These are phyloP conservation scores for Daldinia decipiens DNA, from an alignment of 495 filamentous ascomycete species.

Conservation along the genomic window DNA sequence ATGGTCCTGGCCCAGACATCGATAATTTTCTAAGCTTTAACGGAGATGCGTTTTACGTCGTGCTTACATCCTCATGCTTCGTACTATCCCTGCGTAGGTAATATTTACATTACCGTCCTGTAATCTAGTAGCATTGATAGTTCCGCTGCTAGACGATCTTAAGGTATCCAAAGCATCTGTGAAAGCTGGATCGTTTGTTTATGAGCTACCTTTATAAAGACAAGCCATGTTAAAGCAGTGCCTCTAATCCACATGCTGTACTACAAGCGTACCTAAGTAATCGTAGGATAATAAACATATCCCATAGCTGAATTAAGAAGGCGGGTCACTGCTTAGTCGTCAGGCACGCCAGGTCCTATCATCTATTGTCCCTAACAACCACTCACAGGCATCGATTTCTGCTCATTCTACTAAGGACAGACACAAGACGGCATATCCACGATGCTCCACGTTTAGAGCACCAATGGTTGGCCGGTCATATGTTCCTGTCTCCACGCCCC, in stretches of 20 bases:
- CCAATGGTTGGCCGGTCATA: neutral
- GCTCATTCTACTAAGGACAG: neutral
- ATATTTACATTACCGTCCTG: neutral
- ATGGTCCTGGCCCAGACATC: too few species aligned
- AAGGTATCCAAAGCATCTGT: neutral
- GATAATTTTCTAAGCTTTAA: neutral
- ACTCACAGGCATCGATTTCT: neutral
- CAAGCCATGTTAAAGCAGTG: neutral
- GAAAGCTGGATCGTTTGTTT: neutral
- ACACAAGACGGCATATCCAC: neutral
- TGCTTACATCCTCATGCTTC: neutral
- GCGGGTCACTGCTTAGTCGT: neutral
- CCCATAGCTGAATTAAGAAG: neutral
- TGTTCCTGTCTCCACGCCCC: slow-evolving; percentile 1
- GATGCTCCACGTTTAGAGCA: neutral
- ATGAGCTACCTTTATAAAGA: neutral
- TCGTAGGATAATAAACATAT: neutral
- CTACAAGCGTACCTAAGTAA: neutral
- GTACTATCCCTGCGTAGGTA: too few species aligned
- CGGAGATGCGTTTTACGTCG: neutral
- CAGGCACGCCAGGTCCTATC: neutral
- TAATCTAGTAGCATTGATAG: neutral
- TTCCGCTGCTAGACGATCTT: neutral
- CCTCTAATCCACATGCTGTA: neutral
- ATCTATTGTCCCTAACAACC: neutral